Base-by-base conservation (phyloP, 2,329 filamentous ascomycete species). In the Trichophyton mentagrophytes region DNA sequence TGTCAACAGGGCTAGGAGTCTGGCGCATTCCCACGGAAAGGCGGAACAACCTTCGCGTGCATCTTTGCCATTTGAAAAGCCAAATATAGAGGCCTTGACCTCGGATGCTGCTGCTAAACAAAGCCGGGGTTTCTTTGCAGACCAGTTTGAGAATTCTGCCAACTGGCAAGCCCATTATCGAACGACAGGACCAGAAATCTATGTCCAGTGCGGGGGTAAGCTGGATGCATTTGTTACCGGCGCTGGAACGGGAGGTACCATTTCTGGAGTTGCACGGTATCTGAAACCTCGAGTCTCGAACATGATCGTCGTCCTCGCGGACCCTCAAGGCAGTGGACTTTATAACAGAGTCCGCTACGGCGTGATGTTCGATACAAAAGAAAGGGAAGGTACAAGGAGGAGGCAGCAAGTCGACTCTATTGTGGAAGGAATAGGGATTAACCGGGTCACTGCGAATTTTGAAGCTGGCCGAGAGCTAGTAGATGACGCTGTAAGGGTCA, bases 391-490 rank as follows among this genome's bases (percentile, higher is more conserved):
- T 3, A 97, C 92, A 11, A 80, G 93, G 13, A 82, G 95, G 57
- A 81, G 93, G 62, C 85, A 89, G 68, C 95, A 99, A 74, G 90
- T 99, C 59, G 95, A 99, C 76, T 91, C 87, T 3, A 89, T 99
- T 65, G 90, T 99, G 30, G 95, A 99, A 75, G 93, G 93, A 1
- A 89, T 99, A 65, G 93, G 93, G 1, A 88, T 97, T 73, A 99
- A 96, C 71, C 85, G 93, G 1, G 80, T 96, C n/a, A 99, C 93
- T 0, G 82, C 85, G 59, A 99, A 97, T 72, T 93, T 99, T 65
- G 89, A 96, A 71, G 86, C 85, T 30, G 93, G 92, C 0, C 80
- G 89, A 65, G 86, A 92, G 69, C 75, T 96, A 60, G 83, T 99
- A 59, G 90, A 96, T 71, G 90, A 96, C 74, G 92, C 93, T 2